Evolutionary conservation across 2,329 filamentous ascomycete species (phyloP), one percentile per base, ranked within the genome.

Genomic region (Botryotinia convoluta): DNA sequence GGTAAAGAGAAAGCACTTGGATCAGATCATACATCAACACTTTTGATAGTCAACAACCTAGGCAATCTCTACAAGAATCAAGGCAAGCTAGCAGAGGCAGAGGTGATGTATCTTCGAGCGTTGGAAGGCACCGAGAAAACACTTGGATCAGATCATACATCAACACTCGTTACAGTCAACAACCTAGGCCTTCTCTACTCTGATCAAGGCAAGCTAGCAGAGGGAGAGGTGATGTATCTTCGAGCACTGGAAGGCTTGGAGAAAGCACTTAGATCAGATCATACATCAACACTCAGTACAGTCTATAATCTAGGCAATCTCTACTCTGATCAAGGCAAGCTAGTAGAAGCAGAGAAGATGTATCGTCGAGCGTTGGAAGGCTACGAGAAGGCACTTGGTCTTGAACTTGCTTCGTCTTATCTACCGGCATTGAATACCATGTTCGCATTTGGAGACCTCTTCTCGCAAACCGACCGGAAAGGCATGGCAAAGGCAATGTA

Each of bases 351-450:
- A 44, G 77, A 81, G 74, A 20, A n/a, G 26, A 72, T 73, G 45
- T 74, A 74, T 45, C 8, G 29, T 45, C 65, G 18, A 45, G 67
- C 62, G 20, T 37, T 76, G 20, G 35, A 75, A 74, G 71, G 72
- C 4, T 42, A 59, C 8, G 70, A 75, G 57, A 62, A 75, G 29
- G 35, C 35, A 32, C 39, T 74, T 64, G 71, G 73, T 32, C 45
- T n/a, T 73, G 73, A 76, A 73, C 44, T 74, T 76, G 51, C 74
- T 73, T 75, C 75, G n/a, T 79, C 77, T 48, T 79, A 79, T 76
- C 74, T 78, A 73, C 78, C 77, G 71, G 78, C 77, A 69, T 76
- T 80, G 63, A 73, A 77, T 39, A 79, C 76, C 26, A 76, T 80
- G 74, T 77, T 76, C 62, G 70, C 60, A 54, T 77, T 79, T 75